These are phyloP conservation scores for Nephelium lappaceum DNA, from an alignment of 345 rosid genomes.

Conservation along the genomic window DNA sequence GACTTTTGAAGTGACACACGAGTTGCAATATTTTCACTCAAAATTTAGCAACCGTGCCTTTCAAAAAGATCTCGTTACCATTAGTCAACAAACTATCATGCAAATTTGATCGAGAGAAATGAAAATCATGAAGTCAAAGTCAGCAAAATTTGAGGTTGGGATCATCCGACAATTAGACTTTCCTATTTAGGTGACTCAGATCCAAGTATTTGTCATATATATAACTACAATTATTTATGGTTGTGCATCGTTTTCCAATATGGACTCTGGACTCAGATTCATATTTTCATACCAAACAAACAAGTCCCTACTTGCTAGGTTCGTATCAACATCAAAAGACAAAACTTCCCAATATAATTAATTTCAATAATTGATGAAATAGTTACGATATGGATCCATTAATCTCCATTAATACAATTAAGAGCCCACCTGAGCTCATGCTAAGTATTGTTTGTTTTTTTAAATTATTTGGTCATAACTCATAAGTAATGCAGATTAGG, in stretches of 20 bases:
- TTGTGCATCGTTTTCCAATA: neutral
- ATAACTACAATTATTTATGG: too few relatives aligned
- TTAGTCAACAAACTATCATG: conserved; percentile 1
- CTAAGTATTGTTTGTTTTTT: neutral
- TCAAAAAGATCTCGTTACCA: neutral
- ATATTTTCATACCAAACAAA: neutral
- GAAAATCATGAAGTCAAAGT: neutral
- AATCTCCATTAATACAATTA: neutral
- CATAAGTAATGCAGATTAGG: neutral
- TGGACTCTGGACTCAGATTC: neutral
- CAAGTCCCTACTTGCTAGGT: neutral
- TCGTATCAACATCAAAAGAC: neutral
- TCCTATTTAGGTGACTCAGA: too few relatives aligned
- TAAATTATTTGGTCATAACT: neutral
- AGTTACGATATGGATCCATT: neutral
- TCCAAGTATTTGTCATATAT: too few relatives aligned
- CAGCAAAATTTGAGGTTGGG: neutral
- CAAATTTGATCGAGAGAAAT: neutral
- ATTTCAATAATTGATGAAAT: neutral
- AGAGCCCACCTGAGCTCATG: neutral
- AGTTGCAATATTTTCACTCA: neutral
- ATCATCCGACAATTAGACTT: neutral
- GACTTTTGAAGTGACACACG: too few relatives aligned
- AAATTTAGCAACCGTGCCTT: neutral
- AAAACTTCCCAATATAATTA: neutral